These are phyloP conservation scores for Penicillium psychrofluorescens DNA, from an alignment of 495 filamentous ascomycete genomes.

Conservation along the genomic window DNA sequence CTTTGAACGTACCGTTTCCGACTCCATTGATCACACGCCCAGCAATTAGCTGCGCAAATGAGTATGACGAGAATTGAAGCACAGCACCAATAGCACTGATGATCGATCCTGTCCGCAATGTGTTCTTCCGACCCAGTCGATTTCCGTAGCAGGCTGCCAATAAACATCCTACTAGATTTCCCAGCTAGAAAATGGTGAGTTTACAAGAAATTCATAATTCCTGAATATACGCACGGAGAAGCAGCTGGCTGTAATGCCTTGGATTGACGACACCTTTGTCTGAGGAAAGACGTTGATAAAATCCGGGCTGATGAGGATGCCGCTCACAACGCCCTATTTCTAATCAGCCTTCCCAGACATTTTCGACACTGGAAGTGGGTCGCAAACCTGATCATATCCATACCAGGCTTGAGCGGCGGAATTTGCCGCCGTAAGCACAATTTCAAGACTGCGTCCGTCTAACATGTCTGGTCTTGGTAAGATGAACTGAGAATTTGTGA, in stretches of 20 bases:
- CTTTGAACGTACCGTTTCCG: conserved; percentile 39
- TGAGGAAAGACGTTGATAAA: background rate
- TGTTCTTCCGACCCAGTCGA: conserved; percentile 42
- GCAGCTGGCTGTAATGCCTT: background rate
- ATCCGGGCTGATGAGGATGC: background rate
- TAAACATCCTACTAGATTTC: background rate
- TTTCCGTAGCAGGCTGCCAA: conserved; percentile 27
- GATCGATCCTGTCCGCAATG: conserved; percentile 38
- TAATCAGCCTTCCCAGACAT: background rate
- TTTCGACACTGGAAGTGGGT: background rate
- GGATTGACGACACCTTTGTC: background rate
- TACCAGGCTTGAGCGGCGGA: background rate
- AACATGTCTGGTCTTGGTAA: background rate
- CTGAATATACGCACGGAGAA: background rate
- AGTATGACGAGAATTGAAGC: conserved; percentile 43
- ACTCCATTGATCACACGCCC: conserved; percentile 43
- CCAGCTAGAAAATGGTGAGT: background rate
- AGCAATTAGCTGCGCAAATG: conserved; percentile 47
- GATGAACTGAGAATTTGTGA: background rate
- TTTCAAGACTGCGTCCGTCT: background rate
- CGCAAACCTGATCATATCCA: background rate
- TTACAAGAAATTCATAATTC: too few relatives aligned
- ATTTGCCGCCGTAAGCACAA: background rate
- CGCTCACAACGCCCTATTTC: background rate
- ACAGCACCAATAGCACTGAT: conserved; percentile 49